These are phyloP conservation scores for Clarkia xantiana DNA, from an alignment of 345 rosid species.

Conservation along the genomic window DNA sequence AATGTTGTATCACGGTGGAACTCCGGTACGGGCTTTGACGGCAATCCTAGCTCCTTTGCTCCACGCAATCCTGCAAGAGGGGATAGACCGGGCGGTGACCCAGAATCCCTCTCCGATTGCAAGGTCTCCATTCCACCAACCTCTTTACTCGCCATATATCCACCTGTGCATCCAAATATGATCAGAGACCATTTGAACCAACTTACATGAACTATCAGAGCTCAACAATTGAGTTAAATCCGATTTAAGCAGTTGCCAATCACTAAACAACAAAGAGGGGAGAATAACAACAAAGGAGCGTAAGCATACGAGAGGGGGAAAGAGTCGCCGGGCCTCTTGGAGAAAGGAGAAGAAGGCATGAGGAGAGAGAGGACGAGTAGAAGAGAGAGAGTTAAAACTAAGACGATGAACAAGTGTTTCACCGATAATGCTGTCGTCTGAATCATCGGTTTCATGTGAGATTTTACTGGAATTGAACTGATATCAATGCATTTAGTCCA, in stretches of 20 bases:
- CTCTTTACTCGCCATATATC: constrained; percentile 79
- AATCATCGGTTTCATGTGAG: constrained; percentile 5
- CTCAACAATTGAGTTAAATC: too few relatives aligned
- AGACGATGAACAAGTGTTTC: constrained; percentile 42
- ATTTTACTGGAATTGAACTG: too few relatives aligned
- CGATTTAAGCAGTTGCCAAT: not conserved
- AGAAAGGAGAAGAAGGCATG: constrained; percentile 30
- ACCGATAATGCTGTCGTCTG: constrained; percentile 42
- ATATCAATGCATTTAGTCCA: too few relatives aligned
- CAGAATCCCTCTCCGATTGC: too few relatives aligned
- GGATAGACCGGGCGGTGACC: too few relatives aligned
- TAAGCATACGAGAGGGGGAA: constrained; percentile 19
- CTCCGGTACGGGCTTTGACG: too few relatives aligned
- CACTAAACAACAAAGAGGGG: not conserved
- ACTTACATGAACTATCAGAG: not conserved
- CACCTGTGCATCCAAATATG: constrained; percentile 9
- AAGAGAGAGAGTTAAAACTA: constrained; percentile 44
- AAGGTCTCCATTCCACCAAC: constrained; percentile 77
- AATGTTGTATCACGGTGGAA: too few relatives aligned
- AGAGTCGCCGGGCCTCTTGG: constrained; percentile 7
- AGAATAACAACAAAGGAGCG: not conserved
- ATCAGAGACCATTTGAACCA: constrained; percentile 10
- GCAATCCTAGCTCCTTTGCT: too few relatives aligned
- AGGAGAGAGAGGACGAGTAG: constrained; percentile 43
- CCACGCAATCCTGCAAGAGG: too few relatives aligned